phyloP scores from a whole-genome alignment of 2,329 filamentous ascomycete genomes.

The Metarhizium robertsii region DNA sequence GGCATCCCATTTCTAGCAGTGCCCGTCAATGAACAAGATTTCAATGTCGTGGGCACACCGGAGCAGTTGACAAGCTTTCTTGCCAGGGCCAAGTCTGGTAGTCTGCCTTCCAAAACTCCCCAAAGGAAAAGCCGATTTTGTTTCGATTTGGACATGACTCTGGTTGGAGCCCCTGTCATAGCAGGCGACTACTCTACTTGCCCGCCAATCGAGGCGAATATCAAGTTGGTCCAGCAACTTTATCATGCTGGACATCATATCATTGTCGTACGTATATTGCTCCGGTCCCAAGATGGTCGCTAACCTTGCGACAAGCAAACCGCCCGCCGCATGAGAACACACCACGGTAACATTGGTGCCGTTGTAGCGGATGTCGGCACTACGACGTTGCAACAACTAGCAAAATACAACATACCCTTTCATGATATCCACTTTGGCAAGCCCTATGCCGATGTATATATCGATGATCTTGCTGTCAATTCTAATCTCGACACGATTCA shows the following conservation, averaged over 20 bases:
- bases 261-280: constrained; percentile 15
- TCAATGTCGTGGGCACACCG: constrained; percentile 19
- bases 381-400: constrained; percentile 17
- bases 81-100: constrained; percentile 6
- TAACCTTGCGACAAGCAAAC: constrained; percentile 9
- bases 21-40: constrained; percentile 14
- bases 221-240: constrained; percentile 18
- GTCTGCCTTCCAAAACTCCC: constrained; percentile 3
- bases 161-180: constrained; percentile 18
- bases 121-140: constrained; percentile 11
- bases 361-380: constrained; percentile 17
- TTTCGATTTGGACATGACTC: constrained; percentile 17
- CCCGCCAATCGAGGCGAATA: constrained; percentile 19
- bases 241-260: constrained; percentile 20
- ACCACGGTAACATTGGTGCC: constrained; percentile 17
- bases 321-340: constrained; percentile 18
- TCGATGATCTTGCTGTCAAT: constrained; percentile 12
- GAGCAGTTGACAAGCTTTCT: constrained; percentile 19
- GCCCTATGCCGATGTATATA: constrained; percentile 20
- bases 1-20: constrained; percentile 18
- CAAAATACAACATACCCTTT: constrained; percentile 17
- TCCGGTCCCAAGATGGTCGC: too few species aligned
- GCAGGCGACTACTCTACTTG: constrained; percentile 20
- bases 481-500: too few species aligned
- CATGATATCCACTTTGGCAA: constrained; percentile 21